Evolutionary conservation across 2,329 filamentous ascomycete genomes (phyloP), one percentile per base, ranked within the genome.

Genomic region (Diaporthe citriasiana): DNA sequence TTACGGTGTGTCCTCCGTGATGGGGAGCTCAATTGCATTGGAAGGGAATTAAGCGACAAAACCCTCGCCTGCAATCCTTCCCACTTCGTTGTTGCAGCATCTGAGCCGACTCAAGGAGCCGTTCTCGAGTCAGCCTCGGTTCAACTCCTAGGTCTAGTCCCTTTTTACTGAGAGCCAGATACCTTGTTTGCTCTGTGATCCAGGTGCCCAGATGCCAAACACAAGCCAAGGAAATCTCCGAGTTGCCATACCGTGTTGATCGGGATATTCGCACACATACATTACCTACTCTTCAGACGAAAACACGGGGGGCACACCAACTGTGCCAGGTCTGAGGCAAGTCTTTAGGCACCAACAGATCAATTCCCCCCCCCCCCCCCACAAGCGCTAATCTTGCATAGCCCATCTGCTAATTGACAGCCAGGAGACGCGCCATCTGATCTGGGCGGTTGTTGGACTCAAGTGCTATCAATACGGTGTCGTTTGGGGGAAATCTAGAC

Each of bases 151-250:
- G 22, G 19, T 35, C 25, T 17, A 25, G 30, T 66, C 12, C 6
- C 5, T 4, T 12, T 8, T 15, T 27, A 22, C 30, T 30, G 17
- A 17, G 60, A 22, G 27, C 27, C 42, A 47, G 22, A 17, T 5
- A n/a, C 15, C 27, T 27, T n/a, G 27, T 6, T 10, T 50, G 42
- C 12, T 25, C 42, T 10, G 42, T 19, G 19, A 9, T 7, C 57
- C n/a, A 19, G 60, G 15, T 50, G 42, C 60, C 60, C 27, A 66
- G 60, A 66, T 17, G 40, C 60, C 22, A 30, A 66, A 66, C 42
- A 66, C 9, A 40, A 35, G 38, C 57, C 9, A 47, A 33, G 30
- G 13, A 17, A 9, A 13, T 65, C 25, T 27, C 59, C 19, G 40
- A 30, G 25, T 12, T 45, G 17, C 56, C 47, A 42, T 47, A 13